These are phyloP conservation scores for Gastroboletus turbinatus DNA, from an alignment of 1,284 basidiomycete genomes.

Conservation along the genomic window DNA sequence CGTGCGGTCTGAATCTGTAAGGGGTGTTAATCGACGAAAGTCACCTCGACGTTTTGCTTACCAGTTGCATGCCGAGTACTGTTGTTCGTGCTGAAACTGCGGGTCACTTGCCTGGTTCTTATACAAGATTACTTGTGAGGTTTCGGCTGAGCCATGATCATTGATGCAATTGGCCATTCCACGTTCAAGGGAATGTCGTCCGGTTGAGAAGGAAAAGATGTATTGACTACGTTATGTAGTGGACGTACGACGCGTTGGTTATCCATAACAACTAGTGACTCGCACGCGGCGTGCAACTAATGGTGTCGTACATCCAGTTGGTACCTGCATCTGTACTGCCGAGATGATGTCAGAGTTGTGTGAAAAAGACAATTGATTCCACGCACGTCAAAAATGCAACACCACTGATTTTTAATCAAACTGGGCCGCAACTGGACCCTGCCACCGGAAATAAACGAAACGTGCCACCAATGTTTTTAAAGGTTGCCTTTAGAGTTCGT, in stretches of 20 bases:
- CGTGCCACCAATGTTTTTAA: not conserved
- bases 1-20: not conserved
- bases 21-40: not conserved
- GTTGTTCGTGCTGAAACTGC: not conserved
- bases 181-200: not conserved
- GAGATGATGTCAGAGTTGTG: no score
- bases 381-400: no score
- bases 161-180: not conserved
- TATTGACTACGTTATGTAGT: not conserved
- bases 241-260: not conserved
- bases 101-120: not conserved
- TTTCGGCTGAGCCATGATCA: not conserved
- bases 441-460: not conserved
- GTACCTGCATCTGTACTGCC: no score
- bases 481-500: not conserved
- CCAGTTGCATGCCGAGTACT: not conserved
- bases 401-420: no score
- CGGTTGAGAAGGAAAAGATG: not conserved
- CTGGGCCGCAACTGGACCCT: not conserved
- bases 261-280: not conserved
- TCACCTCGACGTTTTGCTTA: not conserved
- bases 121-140: not conserved
- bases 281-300: not conserved
- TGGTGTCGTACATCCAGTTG: not conserved
- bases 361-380: no score